Percentiles rank a stretch among this genome's conserved stretches.
These are phyloP conservation scores for Ottelia alismoides DNA, from an alignment of 106 monocot genomes.

Conservation along the genomic window DNA sequence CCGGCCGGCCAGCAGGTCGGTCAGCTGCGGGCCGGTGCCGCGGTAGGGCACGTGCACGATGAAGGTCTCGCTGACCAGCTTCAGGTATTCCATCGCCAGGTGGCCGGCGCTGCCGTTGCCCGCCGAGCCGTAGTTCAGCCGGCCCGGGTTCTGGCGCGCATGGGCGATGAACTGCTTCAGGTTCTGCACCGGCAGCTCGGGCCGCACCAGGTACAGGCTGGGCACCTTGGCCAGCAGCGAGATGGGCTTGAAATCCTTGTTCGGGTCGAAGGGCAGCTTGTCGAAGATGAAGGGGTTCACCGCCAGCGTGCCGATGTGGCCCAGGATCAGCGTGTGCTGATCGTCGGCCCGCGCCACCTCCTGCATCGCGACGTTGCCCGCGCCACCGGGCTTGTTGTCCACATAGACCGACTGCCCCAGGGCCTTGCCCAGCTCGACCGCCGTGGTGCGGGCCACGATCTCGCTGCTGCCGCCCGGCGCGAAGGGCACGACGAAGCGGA, in stretches of 20 bases:
- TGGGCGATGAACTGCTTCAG: not conserved
- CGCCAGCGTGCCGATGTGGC: not conserved
- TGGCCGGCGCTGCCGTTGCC: not conserved
- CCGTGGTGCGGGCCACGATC: not conserved
- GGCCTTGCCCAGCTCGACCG: not conserved
- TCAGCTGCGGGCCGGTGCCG: not conserved
- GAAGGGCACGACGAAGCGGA: not conserved
- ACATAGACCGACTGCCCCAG: not conserved
- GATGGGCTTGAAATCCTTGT: not conserved
- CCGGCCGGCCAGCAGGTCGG: not conserved
- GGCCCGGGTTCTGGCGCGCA: not conserved
- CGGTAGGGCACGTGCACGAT: not conserved
- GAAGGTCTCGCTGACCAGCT: not conserved
- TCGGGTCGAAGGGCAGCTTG: not conserved
- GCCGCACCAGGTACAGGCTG: not conserved
- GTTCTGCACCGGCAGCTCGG: not conserved
- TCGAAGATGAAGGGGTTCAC: not conserved
- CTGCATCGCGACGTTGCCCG: not conserved
- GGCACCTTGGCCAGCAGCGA: not conserved
- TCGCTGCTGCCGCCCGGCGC: not conserved
- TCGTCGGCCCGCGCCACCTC: not conserved
- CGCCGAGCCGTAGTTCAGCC: not conserved
- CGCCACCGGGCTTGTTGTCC: not conserved
- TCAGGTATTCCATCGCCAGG: not conserved
- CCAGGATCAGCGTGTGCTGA: not conserved